A percentile compares a stretch with the other conserved stretches of the same genome.
Evolutionary conservation across 768 basidiomycete genomes (phyloP).

Genomic region (Chalciporus sphaerocephalus): DNA sequence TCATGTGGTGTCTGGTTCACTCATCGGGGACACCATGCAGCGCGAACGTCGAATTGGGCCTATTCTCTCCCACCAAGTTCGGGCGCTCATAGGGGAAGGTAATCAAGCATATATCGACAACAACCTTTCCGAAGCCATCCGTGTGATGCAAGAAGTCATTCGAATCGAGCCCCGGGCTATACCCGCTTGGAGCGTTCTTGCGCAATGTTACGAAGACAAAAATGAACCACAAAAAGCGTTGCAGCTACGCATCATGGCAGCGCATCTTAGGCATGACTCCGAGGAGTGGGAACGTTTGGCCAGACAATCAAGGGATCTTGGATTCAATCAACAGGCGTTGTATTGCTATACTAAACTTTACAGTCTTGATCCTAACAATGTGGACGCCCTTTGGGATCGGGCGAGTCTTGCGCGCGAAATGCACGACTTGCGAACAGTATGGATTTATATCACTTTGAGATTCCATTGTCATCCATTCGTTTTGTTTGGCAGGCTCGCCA

Average conservation of each 20-base stretch:
- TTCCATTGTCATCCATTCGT: neutral
- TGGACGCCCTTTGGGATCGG: conserved; percentile 86
- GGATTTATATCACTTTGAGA: conserved; percentile 14
- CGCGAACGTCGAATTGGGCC: conserved; percentile 51
- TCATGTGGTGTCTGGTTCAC: neutral
- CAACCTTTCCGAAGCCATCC: conserved; percentile 62
- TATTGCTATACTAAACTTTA: conserved; percentile 89
- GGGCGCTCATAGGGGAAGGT: conserved; percentile 74
- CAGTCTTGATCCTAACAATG: conserved; percentile 73
- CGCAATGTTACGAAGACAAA: conserved; percentile 75
- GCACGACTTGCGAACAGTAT: conserved; percentile 63
- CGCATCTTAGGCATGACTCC: conserved; percentile 77
- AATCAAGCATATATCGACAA: conserved; percentile 82
- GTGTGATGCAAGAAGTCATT: conserved; percentile 87
- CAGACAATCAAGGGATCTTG: conserved; percentile 64
- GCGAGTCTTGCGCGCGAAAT: conserved; percentile 76
- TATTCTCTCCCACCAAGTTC: conserved; percentile 63
- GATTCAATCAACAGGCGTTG: conserved; percentile 78
- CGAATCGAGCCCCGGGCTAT: conserved; percentile 85
- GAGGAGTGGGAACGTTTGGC: conserved; percentile 89
- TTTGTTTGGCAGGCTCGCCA: conserved; percentile 21
- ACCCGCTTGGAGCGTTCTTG: conserved; percentile 84
- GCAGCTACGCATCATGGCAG: conserved; percentile 83
- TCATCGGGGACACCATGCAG: conserved; percentile 6
- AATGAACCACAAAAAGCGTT: conserved; percentile 66